These are phyloP conservation scores for Deinandra increscens DNA, from an alignment of 129 eudicot genomes.

Conservation along the genomic window DNA sequence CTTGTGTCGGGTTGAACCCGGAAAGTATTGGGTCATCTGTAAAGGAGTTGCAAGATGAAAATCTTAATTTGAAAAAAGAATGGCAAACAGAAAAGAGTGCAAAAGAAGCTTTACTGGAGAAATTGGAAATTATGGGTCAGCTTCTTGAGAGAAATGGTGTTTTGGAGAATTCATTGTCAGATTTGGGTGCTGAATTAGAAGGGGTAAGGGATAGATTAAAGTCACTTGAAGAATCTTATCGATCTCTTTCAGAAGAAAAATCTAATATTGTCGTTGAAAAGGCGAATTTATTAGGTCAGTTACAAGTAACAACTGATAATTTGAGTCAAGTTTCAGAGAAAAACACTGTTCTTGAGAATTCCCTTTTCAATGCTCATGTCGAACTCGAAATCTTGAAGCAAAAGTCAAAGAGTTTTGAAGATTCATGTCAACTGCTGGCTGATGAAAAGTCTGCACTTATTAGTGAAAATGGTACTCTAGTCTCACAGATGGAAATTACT, in stretches of 20 bases:
- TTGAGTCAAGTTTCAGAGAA: conserved; percentile 58
- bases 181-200: conserved; percentile 72
- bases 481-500: conserved; percentile 52
- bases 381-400: conserved; percentile 72
- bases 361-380: conserved; percentile 63
- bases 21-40: conserved; percentile 63
- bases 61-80: conserved; percentile 49
- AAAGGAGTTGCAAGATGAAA: conserved; percentile 63
- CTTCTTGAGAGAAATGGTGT: conserved; percentile 70
- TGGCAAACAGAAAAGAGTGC: conserved; percentile 53
- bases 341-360: conserved; percentile 64
- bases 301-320: conserved; percentile 59
- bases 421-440: conserved; percentile 61
- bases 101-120: conserved; percentile 56
- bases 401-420: conserved; percentile 64
- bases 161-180: conserved; percentile 76
- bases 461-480: conserved; percentile 56
- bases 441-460: conserved; percentile 62
- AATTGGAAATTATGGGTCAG: conserved; percentile 57
- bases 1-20: conserved; percentile 57
- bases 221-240: conserved; percentile 62
- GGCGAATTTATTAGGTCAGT: conserved; percentile 47
- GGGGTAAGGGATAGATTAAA: conserved; percentile 52
- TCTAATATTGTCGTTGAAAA: conserved; percentile 68
- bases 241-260: conserved; percentile 62